Conservation (phyloP, 2,329 filamentous ascomycete genomes). For the Neonectria sp. region DNA sequence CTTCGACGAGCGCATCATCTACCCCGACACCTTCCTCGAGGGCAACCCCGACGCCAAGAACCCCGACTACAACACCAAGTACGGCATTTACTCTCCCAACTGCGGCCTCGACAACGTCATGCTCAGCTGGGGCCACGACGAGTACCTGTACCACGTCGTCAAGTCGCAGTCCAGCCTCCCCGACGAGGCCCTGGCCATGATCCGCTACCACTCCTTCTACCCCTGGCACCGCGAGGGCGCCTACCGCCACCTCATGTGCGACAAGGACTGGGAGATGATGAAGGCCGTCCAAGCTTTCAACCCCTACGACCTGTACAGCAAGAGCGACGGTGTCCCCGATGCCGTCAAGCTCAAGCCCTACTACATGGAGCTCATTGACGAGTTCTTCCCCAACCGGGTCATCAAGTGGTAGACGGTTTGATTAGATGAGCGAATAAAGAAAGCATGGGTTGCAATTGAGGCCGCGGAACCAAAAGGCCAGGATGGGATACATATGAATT, state of each 20-base stretch:
- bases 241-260: conserved; percentile 87
- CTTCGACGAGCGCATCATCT: conserved; percentile 84
- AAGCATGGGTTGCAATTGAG: conserved; percentile 23
- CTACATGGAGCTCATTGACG: conserved; percentile 60
- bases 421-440: conserved; percentile 13
- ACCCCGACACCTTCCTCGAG: conserved; percentile 79
- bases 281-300: conserved; percentile 89
- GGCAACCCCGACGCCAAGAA: conserved; percentile 82
- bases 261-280: conserved; percentile 85
- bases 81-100: conserved; percentile 84
- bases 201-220: conserved; percentile 94
- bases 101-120: conserved; percentile 91
- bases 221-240: conserved; percentile 89
- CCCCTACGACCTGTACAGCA: conserved; percentile 92
- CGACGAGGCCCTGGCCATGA: conserved; percentile 89
- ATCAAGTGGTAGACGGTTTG: conserved; percentile 54
- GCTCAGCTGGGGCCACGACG: conserved; percentile 92
- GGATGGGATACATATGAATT: conserved; percentile 23
- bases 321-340: conserved; percentile 85
- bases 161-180: conserved; percentile 87
- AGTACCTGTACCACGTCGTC: conserved; percentile 89
- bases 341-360: conserved; percentile 80
- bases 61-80: conserved; percentile 80
- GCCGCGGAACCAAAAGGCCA: conserved; percentile 18
- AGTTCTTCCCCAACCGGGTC: conserved; percentile 59